These are phyloP conservation scores for Tinospora cordifolia DNA, from an alignment of 164 flowering plant species.

Conservation along the genomic window DNA sequence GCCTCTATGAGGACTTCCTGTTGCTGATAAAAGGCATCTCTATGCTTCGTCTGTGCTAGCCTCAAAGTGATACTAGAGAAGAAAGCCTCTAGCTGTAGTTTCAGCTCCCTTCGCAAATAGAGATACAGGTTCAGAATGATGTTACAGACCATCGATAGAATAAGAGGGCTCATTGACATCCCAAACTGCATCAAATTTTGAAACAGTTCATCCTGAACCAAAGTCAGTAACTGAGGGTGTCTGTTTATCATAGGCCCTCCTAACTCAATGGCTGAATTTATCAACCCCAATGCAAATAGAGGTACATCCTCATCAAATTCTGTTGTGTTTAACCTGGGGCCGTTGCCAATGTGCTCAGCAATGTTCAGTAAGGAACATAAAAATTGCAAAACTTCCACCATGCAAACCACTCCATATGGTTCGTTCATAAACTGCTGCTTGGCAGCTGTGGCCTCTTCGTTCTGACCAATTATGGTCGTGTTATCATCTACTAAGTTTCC, in stretches of 20 bases:
- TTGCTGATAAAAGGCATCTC: slow-evolving; percentile 32
- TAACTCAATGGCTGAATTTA: slow-evolving; percentile 36
- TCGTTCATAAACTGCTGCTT: slow-evolving; percentile 10
- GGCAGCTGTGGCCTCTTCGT: slow-evolving; percentile 4
- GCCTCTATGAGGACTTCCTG: slow-evolving; percentile 43
- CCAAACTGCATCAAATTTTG: slow-evolving; percentile 38
- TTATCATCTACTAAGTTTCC: neutral
- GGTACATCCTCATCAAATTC: slow-evolving; percentile 38
- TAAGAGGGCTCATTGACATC: slow-evolving; percentile 31
- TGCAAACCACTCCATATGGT: slow-evolving; percentile 22
- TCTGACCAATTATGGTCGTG: neutral
- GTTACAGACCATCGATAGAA: slow-evolving; percentile 38
- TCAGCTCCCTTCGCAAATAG: slow-evolving; percentile 28
- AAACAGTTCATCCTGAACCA: slow-evolving; percentile 35
- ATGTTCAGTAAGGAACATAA: slow-evolving; percentile 20
- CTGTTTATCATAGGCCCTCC: slow-evolving; percentile 24
- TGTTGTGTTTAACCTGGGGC: slow-evolving; percentile 21
- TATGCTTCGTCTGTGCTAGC: slow-evolving; percentile 32
- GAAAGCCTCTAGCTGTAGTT: slow-evolving; percentile 40
- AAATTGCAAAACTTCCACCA: slow-evolving; percentile 21
- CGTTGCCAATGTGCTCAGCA: slow-evolving; percentile 25
- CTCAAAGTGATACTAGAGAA: slow-evolving; percentile 34
- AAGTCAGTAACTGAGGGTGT: slow-evolving; percentile 27
- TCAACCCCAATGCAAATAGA: slow-evolving; percentile 34
- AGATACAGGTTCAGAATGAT: slow-evolving; percentile 35